Evolutionary conservation across 1,139 yeast species (phyloP).

Genomic region (Yamadazyma trypodendri): DNA sequence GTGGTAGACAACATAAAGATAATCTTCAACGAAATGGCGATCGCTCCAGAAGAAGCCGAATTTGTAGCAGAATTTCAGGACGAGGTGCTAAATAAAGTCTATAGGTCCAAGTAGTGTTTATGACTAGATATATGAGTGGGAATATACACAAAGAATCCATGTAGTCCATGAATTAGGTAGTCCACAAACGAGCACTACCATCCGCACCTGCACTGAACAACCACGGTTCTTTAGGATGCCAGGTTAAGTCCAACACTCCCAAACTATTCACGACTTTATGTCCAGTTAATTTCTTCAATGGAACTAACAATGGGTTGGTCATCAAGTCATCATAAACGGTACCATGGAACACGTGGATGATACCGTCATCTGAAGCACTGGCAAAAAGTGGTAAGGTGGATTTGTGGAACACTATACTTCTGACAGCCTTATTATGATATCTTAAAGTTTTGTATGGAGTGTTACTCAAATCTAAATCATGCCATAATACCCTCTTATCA

Average conservation of each 20-base stretch:
- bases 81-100: constrained; percentile 7
- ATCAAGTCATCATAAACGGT: constrained; percentile 93
- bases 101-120: constrained; percentile 7
- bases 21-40: constrained; percentile 28
- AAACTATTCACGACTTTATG: constrained; percentile 76
- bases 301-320: constrained; percentile 94
- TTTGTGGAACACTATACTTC: constrained; percentile 85
- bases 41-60: constrained; percentile 21
- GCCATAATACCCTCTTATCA: constrained; percentile 96
- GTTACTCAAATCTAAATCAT: constrained; percentile 83
- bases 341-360: constrained; percentile 92
- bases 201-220: constrained; percentile 98
- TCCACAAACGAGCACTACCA: constrained; percentile 95
- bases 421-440: constrained; percentile 92
- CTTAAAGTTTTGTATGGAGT: constrained; percentile 95
- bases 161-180: constrained; percentile 65
- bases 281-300: constrained; percentile 92
- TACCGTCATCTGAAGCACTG: constrained; percentile 95
- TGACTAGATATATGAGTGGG: not conserved
- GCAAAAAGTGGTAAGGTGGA: constrained; percentile 85
- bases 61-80: constrained; percentile 19
- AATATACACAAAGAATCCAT: constrained; percentile 1
- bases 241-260: constrained; percentile 84
- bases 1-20: constrained; percentile 40
- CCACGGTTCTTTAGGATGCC: constrained; percentile 99